phyloP scores from a whole-genome alignment of 1,284 basidiomycete species.

The Pascua sp. region DNA sequence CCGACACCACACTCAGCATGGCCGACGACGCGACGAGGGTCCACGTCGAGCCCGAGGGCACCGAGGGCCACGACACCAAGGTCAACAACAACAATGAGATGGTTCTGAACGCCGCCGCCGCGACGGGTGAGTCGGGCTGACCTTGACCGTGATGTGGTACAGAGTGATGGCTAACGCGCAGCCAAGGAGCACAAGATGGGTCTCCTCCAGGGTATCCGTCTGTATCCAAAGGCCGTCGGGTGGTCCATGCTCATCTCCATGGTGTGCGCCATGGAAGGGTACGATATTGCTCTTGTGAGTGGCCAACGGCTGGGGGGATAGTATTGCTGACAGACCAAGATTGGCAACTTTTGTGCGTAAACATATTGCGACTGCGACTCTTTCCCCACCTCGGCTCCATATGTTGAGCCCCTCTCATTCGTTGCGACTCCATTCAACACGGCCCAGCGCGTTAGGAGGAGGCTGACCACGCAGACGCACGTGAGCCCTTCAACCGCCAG shows the following conservation, averaged over 20 bases:
- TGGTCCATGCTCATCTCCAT: not conserved
- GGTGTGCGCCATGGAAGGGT: constrained; percentile 26
- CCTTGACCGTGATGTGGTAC: not conserved
- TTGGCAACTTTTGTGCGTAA: constrained; percentile 33
- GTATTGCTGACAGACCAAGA: constrained; percentile 8
- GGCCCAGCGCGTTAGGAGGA: too few relatives aligned
- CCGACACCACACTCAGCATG: not conserved
- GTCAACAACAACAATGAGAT: not conserved
- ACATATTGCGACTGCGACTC: not conserved
- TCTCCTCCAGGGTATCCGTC: constrained; percentile 33
- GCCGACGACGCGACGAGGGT: not conserved
- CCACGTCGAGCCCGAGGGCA: not conserved
- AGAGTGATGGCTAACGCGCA: constrained; percentile 3
- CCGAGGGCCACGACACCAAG: not conserved
- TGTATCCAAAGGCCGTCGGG: constrained; percentile 19
- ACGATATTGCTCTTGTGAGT: constrained; percentile 2
- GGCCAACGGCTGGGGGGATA: too few relatives aligned
- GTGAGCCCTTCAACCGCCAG: constrained; percentile 40
- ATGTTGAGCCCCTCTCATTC: not conserved
- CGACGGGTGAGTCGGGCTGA: not conserved
- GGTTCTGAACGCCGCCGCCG: not conserved
- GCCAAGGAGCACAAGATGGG: constrained; percentile 47
- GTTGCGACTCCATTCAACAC: not conserved
- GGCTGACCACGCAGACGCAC: constrained; percentile 22
- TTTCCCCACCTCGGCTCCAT: too few relatives aligned